phyloP scores from a whole-genome alignment of 2,329 filamentous ascomycete genomes.

The Diaporthe amygdali region DNA sequence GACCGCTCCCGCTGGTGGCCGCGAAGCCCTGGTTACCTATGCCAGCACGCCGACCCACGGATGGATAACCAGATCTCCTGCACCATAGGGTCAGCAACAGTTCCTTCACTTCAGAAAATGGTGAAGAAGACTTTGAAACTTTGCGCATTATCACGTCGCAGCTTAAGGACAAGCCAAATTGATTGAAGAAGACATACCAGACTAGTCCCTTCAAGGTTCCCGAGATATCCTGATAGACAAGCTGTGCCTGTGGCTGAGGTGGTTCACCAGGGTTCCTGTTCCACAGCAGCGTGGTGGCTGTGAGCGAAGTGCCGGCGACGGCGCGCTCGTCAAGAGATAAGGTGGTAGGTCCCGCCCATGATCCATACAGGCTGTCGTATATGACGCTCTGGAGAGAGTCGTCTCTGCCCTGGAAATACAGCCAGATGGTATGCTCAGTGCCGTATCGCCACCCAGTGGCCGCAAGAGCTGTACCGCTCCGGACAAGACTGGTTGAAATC shows the following conservation, averaged over 20 bases:
- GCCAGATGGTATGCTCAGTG: not conserved
- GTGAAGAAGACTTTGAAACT: no score
- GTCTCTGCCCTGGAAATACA: not conserved
- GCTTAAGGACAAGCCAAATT: not conserved
- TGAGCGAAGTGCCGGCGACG: not conserved
- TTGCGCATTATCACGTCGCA: not conserved
- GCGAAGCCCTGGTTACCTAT: not conserved
- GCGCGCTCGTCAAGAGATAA: not conserved
- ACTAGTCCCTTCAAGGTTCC: not conserved
- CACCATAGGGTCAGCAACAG: not conserved
- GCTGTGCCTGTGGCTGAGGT: not conserved
- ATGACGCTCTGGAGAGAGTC: not conserved
- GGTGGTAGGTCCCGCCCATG: not conserved
- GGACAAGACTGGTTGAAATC: not conserved
- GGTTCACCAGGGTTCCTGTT: not conserved
- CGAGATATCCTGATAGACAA: not conserved
- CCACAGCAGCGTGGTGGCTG: slow-evolving; percentile 8
- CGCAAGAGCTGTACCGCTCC: not conserved
- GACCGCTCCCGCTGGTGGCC: not conserved
- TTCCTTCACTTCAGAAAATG: no score
- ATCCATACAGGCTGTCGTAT: not conserved
- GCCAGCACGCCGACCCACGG: not conserved
- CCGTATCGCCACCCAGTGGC: slow-evolving; percentile 3
- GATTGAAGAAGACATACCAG: not conserved
- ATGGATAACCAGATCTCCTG: not conserved